phyloP scores from a whole-genome alignment of 169 alveolate genomes.

The Plasmodium coatneyi region DNA sequence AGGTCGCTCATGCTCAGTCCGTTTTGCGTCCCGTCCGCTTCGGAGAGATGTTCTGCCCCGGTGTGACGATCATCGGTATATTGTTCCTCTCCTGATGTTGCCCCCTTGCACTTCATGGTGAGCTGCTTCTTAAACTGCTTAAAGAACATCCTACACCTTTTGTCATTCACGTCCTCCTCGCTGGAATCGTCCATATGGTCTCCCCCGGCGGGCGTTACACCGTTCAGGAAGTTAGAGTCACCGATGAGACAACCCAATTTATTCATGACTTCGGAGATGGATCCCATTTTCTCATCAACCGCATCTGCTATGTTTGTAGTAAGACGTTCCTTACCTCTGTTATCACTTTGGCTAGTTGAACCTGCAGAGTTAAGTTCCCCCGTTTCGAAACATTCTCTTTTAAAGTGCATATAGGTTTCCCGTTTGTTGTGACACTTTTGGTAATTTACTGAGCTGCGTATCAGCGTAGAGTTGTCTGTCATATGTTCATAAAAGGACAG shows the following conservation, averaged over 20 bases:
- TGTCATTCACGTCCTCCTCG: slow-evolving; percentile 42
- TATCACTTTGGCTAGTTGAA: not conserved
- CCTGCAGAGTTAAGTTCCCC: not conserved
- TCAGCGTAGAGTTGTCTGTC: not conserved
- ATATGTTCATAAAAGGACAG: slow-evolving; percentile 20
- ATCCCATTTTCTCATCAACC: not conserved
- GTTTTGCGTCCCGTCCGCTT: not conserved
- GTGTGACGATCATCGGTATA: not conserved
- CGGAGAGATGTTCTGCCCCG: not conserved
- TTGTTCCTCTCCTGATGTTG: not conserved
- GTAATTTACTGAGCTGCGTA: not conserved
- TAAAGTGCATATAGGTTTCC: not conserved
- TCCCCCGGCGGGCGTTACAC: not conserved
- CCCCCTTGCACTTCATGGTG: slow-evolving; percentile 29
- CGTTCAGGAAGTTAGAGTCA: not conserved
- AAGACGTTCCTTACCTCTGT: not conserved
- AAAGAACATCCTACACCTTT: slow-evolving; percentile 48
- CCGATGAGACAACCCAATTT: not conserved
- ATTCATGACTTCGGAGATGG: not conserved
- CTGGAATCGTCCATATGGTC: not conserved
- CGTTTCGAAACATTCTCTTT: not conserved
- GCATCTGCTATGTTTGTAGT: not conserved
- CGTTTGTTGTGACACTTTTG: not conserved
- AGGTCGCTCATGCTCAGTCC: slow-evolving; percentile 48
- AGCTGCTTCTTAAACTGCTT: slow-evolving; percentile 54